Percentiles rank a stretch among this genome's conserved stretches.
phyloP scores from a whole-genome alignment of 345 rosid genomes.

The Moricandia arvensis region DNA sequence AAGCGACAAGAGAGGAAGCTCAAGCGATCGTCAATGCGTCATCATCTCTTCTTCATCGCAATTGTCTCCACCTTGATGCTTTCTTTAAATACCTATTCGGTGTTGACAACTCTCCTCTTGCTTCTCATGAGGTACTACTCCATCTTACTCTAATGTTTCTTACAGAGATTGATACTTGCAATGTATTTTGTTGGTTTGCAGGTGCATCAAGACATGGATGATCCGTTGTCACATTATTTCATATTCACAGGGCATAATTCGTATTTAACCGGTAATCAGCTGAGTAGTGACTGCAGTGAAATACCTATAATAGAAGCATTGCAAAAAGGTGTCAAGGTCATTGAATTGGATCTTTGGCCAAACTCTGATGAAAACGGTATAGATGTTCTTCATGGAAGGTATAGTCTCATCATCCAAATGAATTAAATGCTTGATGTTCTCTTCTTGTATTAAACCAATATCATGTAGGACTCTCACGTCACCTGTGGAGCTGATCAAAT shows the following conservation, averaged over 20 bases:
- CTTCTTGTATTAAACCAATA: neutral
- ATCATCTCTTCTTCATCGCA: constrained; percentile 48
- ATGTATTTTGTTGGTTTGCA: constrained; percentile 14
- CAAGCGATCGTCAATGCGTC: constrained; percentile 50
- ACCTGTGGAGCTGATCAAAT: constrained; percentile 72
- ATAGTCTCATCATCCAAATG: neutral
- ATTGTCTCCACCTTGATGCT: constrained; percentile 52
- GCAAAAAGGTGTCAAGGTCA: constrained; percentile 75
- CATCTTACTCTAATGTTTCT: neutral
- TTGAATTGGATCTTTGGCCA: constrained; percentile 96
- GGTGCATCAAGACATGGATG: constrained; percentile 88
- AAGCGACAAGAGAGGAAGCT: constrained; percentile 58
- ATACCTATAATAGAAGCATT: constrained; percentile 73
- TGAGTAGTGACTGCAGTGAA: constrained; percentile 95
- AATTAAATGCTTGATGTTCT: neutral
- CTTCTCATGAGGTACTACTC: constrained; percentile 45
- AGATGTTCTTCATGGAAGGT: constrained; percentile 90
- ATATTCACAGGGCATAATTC: constrained; percentile 91
- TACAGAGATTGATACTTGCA: neutral
- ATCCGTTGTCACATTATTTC: constrained; percentile 85
- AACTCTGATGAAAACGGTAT: constrained; percentile 66
- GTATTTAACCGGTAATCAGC: constrained; percentile 90
- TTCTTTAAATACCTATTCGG: constrained; percentile 65
- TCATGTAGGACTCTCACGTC: constrained; percentile 74
- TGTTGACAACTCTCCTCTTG: constrained; percentile 52